Percentiles rank a stretch among this genome's conserved stretches.
These are phyloP conservation scores for Allodekkera sacchari DNA, from an alignment of 805 yeast species.

Conservation along the genomic window DNA sequence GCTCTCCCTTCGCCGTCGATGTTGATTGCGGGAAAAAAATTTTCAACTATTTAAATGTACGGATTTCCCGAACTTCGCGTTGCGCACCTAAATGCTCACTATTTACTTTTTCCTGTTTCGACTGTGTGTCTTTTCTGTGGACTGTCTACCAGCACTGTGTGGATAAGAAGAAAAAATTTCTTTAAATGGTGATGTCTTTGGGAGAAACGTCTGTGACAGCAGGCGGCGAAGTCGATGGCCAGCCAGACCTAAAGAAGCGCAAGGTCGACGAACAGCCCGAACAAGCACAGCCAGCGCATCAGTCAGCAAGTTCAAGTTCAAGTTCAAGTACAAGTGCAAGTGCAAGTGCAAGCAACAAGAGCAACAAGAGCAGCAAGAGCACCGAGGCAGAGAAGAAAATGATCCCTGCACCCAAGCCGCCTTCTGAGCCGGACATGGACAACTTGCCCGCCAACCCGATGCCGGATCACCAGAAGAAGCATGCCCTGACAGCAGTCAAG, in stretches of 20 bases:
- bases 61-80: constrained; percentile 2
- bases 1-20: too few species aligned
- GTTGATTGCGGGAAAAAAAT: too few species aligned
- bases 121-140: neutral
- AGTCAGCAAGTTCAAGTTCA: neutral
- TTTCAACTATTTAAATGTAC: constrained; percentile 1
- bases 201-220: constrained; percentile 15
- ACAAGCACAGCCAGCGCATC: constrained; percentile 3
- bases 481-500: constrained; percentile 68
- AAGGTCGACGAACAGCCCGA: constrained; percentile 7
- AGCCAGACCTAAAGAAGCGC: constrained; percentile 7
- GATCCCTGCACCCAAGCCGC: constrained; percentile 69
- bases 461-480: constrained; percentile 78
- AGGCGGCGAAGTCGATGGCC: constrained; percentile 10
- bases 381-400: constrained; percentile 5
- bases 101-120: neutral
- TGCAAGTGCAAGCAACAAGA: neutral
- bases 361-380: neutral
- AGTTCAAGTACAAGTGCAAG: neutral
- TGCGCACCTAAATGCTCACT: neutral
- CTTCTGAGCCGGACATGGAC: constrained; percentile 63
- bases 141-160: too few species aligned
- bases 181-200: constrained; percentile 20
- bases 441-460: constrained; percentile 59
- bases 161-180: neutral